These are phyloP conservation scores for Lasiosphaeria ovina DNA, from an alignment of 495 filamentous ascomycete genomes.

Conservation along the genomic window DNA sequence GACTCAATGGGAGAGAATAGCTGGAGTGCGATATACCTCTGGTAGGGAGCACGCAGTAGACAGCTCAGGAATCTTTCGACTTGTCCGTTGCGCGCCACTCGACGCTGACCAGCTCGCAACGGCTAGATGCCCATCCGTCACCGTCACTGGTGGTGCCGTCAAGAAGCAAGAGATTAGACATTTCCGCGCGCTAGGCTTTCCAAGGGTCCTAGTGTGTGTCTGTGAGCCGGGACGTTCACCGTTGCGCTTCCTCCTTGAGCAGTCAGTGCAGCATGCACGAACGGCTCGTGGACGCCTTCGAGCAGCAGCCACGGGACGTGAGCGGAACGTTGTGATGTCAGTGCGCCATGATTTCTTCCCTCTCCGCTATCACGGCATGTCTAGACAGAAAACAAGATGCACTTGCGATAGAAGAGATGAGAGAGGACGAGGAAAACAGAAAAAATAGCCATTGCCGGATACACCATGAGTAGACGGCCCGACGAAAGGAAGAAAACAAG, in stretches of 20 bases:
- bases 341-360: background rate
- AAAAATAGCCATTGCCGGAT: no score
- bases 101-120: background rate
- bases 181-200: background rate
- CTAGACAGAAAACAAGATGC: no score
- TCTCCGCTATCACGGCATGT: no score
- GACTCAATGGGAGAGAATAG: background rate
- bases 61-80: background rate
- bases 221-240: constrained; percentile 1
- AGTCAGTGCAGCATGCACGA: constrained; percentile 4
- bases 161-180: constrained; percentile 2
- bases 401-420: no score
- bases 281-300: background rate
- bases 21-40: background rate
- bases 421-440: no score
- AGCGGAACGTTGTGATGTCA: background rate
- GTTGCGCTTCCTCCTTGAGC: constrained; percentile 1
- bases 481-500: no score
- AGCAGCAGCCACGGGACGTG: background rate
- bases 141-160: background rate
- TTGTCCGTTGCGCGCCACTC: background rate
- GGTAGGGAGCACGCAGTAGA: background rate
- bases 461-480: no score
- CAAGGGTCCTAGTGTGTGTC: constrained; percentile 7
- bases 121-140: background rate